Evolutionary conservation across 495 filamentous ascomycete species (phyloP).

Genomic region (Podospora tetraspora): DNA sequence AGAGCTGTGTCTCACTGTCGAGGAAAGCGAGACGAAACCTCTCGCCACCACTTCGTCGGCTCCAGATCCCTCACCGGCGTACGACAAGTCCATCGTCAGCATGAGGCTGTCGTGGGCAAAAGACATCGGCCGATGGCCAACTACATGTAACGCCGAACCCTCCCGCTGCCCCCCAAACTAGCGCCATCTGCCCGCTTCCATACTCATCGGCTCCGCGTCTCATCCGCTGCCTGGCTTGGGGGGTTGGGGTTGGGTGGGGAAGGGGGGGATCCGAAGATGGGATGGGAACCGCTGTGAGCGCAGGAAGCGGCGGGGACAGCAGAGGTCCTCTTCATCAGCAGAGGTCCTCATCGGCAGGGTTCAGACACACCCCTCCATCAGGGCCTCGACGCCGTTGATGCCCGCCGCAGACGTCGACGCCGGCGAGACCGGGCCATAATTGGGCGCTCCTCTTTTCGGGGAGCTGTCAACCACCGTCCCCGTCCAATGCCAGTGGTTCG

Average conservation of each 20-base stretch:
- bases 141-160: neutral
- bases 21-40: neutral
- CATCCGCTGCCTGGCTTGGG: neutral
- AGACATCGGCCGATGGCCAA: neutral
- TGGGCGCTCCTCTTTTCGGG: neutral
- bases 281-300: neutral
- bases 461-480: conserved; percentile 2
- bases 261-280: neutral
- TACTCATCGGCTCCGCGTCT: neutral
- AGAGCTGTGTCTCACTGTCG: neutral
- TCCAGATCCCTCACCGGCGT: too few relatives aligned
- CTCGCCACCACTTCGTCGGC: neutral
- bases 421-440: neutral
- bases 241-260: neutral
- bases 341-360: neutral
- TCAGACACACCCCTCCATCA: neutral
- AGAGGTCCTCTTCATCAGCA: neutral
- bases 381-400: neutral
- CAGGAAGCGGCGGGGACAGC: neutral
- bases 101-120: neutral
- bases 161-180: neutral
- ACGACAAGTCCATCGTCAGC: neutral
- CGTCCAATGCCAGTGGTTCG: conserved; percentile 1
- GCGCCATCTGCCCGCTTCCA: neutral
- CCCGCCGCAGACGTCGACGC: neutral